Evolutionary conservation across 352 stramenopile genomes (phyloP).

Genomic region (Phytophthora tubulina): DNA sequence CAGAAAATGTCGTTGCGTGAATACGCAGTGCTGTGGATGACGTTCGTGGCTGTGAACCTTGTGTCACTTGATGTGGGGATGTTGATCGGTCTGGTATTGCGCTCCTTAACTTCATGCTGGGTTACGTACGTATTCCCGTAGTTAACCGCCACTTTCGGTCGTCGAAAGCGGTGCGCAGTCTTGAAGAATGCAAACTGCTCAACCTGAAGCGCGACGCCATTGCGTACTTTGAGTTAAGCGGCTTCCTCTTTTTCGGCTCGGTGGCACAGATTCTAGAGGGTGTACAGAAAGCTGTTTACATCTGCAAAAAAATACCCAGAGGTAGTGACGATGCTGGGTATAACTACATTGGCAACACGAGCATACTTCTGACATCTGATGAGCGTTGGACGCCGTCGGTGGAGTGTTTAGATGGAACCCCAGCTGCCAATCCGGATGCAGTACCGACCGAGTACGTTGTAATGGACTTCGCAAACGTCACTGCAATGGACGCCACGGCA

Average conservation of each 20-base stretch:
- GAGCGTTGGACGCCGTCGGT: conserved; percentile 50
- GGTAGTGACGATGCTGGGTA: conserved; percentile 12
- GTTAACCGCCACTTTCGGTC: conserved; percentile 58
- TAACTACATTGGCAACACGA: conserved; percentile 20
- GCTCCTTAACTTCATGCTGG: conserved; percentile 82
- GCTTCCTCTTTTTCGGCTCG: conserved; percentile 86
- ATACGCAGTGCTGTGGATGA: conserved; percentile 93
- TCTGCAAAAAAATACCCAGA: conserved; percentile 46
- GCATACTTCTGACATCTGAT: conserved; percentile 53
- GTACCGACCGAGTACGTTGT: conserved; percentile 76
- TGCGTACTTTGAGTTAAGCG: conserved; percentile 77
- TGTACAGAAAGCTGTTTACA: conserved; percentile 72
- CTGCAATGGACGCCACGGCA: conserved; percentile 85
- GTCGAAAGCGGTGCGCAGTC: conserved; percentile 60
- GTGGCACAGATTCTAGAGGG: conserved; percentile 78
- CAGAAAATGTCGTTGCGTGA: conserved; percentile 85
- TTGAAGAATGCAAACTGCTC: conserved; percentile 53
- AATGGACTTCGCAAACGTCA: conserved; percentile 87
- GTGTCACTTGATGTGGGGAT: conserved; percentile 96
- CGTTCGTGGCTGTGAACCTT: conserved; percentile 94
- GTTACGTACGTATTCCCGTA: conserved; percentile 69
- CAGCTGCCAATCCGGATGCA: conserved; percentile 38
- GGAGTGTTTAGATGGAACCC: conserved; percentile 70
- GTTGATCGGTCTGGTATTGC: conserved; percentile 90
- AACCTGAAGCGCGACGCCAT: conserved; percentile 69